Evolutionary conservation across 192 early-diverging fungal genomes (phyloP).

Genomic region (Lunasporangiospora selenospora): DNA sequence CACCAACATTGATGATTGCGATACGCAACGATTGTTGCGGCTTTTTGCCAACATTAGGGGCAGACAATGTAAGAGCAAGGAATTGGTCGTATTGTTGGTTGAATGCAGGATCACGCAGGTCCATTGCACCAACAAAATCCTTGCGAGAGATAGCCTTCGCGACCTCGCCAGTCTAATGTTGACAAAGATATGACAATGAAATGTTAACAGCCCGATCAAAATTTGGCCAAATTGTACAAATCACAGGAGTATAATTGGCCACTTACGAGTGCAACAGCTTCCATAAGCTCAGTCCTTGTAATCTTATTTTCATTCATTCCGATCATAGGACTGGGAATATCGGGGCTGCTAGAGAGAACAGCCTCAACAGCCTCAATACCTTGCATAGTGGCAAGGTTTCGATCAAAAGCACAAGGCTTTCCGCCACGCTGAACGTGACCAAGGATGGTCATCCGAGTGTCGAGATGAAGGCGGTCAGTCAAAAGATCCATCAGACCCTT

Average conservation of each 20-base stretch:
- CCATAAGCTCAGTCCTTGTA: slow-evolving; percentile 85
- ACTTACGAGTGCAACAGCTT: slow-evolving; percentile 84
- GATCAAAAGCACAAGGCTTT: slow-evolving; percentile 87
- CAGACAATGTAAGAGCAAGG: slow-evolving; percentile 60
- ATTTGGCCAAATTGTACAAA: background rate
- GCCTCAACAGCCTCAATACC: slow-evolving; percentile 95
- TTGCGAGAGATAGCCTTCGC: slow-evolving; percentile 81
- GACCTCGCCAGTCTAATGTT: slow-evolving; percentile 80
- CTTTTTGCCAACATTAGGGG: background rate
- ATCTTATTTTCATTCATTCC: slow-evolving; percentile 92
- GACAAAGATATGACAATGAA: background rate
- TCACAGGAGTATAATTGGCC: background rate
- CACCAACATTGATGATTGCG: slow-evolving; percentile 92
- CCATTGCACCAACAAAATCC: slow-evolving; percentile 91
- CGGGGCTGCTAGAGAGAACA: slow-evolving; percentile 82
- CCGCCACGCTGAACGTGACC: slow-evolving; percentile 98
- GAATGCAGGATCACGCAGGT: slow-evolving; percentile 89
- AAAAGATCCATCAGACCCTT: slow-evolving; percentile 87
- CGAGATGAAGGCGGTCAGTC: slow-evolving; percentile 77
- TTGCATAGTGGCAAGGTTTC: slow-evolving; percentile 93
- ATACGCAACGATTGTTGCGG: slow-evolving; percentile 70
- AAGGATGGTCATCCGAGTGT: slow-evolving; percentile 93
- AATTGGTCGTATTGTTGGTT: slow-evolving; percentile 67
- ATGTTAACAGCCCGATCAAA: background rate
- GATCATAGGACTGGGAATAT: slow-evolving; percentile 92